phyloP scores from a whole-genome alignment of 1,284 basidiomycete genomes.

The Fistulinella cinereoalba region DNA sequence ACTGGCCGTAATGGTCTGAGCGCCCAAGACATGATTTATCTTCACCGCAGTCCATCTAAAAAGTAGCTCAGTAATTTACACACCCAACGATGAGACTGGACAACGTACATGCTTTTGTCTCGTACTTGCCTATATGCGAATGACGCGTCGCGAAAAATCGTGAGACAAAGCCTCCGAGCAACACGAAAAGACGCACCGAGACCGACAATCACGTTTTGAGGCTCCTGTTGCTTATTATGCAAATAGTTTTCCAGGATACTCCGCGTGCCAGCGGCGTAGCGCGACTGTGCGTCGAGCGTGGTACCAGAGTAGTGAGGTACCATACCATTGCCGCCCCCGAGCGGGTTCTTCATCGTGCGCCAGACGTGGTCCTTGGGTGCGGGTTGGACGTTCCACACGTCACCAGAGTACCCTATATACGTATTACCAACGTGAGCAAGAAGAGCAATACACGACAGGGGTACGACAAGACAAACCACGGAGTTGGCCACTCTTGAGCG shows the following conservation, averaged over 20 bases:
- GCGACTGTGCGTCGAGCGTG: conserved; percentile 87
- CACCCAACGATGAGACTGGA: neutral
- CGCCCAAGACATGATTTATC: neutral
- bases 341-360: conserved; percentile 79
- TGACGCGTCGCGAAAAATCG: neutral
- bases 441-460: neutral
- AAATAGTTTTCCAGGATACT: conserved; percentile 77
- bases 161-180: neutral
- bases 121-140: conserved; percentile 45
- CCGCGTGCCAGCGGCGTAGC: conserved; percentile 82
- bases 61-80: neutral
- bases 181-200: conserved; percentile 36
- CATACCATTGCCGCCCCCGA: conserved; percentile 82
- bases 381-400: conserved; percentile 80
- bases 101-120: conserved; percentile 59
- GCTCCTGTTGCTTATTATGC: conserved; percentile 50
- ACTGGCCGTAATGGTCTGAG: too few relatives aligned
- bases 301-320: conserved; percentile 86
- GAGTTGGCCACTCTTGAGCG: conserved; percentile 78
- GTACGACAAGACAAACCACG: conserved; percentile 39
- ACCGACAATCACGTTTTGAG: conserved; percentile 79
- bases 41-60: conserved; percentile 13
- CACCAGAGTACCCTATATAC: conserved; percentile 54
- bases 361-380: conserved; percentile 85
- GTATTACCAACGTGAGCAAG: neutral